Conservation (phyloP, 2,329 filamentous ascomycete genomes). For the Hymenoscyphus occultus region DNA sequence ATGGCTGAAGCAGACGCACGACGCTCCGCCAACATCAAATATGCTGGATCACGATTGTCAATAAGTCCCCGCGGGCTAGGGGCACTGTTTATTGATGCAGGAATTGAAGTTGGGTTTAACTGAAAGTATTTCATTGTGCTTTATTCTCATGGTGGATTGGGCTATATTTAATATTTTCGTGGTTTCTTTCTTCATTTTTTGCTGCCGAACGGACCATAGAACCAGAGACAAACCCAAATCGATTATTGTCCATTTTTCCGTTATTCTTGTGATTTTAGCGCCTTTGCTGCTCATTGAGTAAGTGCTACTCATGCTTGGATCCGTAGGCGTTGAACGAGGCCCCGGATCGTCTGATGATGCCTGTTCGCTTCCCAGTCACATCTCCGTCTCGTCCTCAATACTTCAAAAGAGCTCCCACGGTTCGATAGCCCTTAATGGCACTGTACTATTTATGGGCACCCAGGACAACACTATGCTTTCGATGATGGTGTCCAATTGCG, state of each 20-base stretch:
- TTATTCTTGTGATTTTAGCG: not conserved
- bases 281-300: not conserved
- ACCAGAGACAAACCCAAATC: not conserved
- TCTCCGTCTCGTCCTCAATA: not conserved
- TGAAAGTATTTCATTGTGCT: not conserved
- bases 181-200: constrained; percentile 1
- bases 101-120: not conserved
- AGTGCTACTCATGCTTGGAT: not conserved
- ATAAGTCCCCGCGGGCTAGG: constrained; percentile 1
- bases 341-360: not conserved
- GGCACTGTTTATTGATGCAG: constrained; percentile 1
- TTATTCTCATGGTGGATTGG: not conserved
- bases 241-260: not conserved
- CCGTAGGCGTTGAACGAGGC: not conserved
- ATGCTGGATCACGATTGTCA: not conserved
- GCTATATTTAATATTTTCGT: not conserved
- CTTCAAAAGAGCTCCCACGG: not conserved
- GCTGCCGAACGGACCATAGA: not conserved
- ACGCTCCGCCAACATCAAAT: not conserved
- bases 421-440: not conserved
- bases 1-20: constrained; percentile 3
- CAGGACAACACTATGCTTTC: not conserved
- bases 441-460: not conserved
- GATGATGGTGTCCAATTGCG: not conserved
- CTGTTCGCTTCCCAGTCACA: not conserved